Evolutionary conservation across 345 rosid genomes (phyloP), one percentile per base, ranked within the genome.

Genomic region (Brassica nigra): DNA sequence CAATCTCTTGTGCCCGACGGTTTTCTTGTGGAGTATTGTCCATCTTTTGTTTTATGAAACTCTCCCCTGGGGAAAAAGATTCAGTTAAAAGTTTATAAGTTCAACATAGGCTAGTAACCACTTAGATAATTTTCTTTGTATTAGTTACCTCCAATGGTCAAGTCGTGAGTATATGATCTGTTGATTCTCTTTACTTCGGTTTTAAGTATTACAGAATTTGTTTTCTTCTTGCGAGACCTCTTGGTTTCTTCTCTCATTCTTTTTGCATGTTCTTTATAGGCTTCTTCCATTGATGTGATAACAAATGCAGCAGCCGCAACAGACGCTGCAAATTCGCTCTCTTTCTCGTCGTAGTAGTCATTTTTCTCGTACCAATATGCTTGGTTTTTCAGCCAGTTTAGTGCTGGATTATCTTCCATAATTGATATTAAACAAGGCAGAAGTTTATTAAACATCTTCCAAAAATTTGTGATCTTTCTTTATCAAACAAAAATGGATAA

Each of bases 221-320:
- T 6, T 68, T 62, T 62, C 23, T 75, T 75, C 2, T 8, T 39
- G 66, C 78, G 74, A 0, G 89, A 80, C 36, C 59, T 80, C 52
- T 82, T 81, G n/a, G 72, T 58, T 33, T 89, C 86, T 62, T 83
- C 90, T 73, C 82, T 81, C 49, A 55, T 62, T 82, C 62, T 84
- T 71, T 82, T 81, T 28, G 68, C 61, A 11, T 65, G 18, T 33
- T 76, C 73, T 16, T 55, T 74, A 66, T 77, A 84, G 2, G 82
- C 81, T 71, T 85, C 93, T 36, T 89, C 91, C 14, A 75, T 37
- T 2, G 87, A 76, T 77, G 31, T 62, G 28, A 90, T 73, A 37
- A 86, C 82, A 30, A 78, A 88, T 59, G 95, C 86, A 57, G 80
- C 83, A 5, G 93, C 95, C 33, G 91, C 93, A 36, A 90, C 90